phyloP scores from a whole-genome alignment of 257 asterid genomes.

The Solanum medicagineum region DNA sequence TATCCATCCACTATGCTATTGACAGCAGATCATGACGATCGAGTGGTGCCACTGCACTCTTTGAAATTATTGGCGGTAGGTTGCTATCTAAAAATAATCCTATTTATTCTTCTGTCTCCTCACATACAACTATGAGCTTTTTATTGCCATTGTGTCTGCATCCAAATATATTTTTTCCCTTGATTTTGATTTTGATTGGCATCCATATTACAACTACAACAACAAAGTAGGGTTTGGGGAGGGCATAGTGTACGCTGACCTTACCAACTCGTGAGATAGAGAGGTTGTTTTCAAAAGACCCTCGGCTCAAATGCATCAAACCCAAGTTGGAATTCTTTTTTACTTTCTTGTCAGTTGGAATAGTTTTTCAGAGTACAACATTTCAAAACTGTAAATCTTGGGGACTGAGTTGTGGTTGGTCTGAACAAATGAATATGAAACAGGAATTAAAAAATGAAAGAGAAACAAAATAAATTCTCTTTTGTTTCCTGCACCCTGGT shows the following conservation, averaged over 20 bases:
- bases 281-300: no score
- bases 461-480: not conserved
- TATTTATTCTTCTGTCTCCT: not conserved
- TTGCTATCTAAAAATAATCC: not conserved
- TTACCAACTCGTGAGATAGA: no score
- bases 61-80: slow-evolving; percentile 77
- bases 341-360: not conserved
- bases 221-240: no score
- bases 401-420: not conserved
- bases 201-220: not conserved
- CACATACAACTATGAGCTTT: not conserved
- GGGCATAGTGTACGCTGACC: no score
- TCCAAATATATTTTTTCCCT: not conserved
- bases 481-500: not conserved
- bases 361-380: not conserved
- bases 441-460: not conserved
- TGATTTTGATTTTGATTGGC: not conserved
- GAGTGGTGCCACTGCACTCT: slow-evolving; percentile 96
- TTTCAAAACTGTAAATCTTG: not conserved
- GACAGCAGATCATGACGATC: slow-evolving; percentile 98
- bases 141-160: not conserved
- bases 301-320: no score
- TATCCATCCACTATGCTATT: slow-evolving; percentile 88
- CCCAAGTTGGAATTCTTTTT: not conserved
- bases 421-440: not conserved